These are phyloP conservation scores for Irpex lacteus DNA, from an alignment of 1,284 basidiomycete genomes.

Conservation along the genomic window DNA sequence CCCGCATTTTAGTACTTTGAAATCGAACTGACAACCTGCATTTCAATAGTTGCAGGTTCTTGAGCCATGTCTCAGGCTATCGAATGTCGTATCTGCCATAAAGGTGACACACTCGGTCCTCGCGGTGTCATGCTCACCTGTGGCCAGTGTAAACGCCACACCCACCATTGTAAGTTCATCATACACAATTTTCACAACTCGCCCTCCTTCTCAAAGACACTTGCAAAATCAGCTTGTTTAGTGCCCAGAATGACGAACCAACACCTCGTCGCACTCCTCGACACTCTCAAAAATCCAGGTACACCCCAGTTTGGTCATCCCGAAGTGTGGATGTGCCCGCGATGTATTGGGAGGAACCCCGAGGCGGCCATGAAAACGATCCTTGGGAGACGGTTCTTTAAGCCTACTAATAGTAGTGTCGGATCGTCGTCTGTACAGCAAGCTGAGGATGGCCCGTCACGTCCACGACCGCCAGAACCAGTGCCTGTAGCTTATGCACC, in stretches of 20 bases:
- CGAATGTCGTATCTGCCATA: neutral
- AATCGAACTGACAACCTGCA: no score
- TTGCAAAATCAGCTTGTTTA: no score
- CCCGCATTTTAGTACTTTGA: no score
- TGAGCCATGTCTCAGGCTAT: neutral
- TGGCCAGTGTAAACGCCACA: neutral
- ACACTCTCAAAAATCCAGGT: neutral
- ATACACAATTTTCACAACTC: no score
- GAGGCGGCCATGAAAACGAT: neutral
- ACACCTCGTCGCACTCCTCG: neutral
- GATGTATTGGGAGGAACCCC: neutral
- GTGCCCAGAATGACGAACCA: neutral
- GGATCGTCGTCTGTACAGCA: neutral
- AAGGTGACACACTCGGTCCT: neutral
- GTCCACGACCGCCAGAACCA: no score
- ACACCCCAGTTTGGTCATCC: neutral
- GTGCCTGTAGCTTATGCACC: no score
- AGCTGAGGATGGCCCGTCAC: neutral
- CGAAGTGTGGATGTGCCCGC: neutral
- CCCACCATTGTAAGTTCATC: neutral
- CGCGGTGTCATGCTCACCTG: neutral
- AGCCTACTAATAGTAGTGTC: neutral
- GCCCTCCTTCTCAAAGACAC: no score
- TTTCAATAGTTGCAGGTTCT: no score
- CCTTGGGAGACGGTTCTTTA: neutral